Conservation (phyloP, 78 protist species). For the Cavenderia fasciculata region DNA sequence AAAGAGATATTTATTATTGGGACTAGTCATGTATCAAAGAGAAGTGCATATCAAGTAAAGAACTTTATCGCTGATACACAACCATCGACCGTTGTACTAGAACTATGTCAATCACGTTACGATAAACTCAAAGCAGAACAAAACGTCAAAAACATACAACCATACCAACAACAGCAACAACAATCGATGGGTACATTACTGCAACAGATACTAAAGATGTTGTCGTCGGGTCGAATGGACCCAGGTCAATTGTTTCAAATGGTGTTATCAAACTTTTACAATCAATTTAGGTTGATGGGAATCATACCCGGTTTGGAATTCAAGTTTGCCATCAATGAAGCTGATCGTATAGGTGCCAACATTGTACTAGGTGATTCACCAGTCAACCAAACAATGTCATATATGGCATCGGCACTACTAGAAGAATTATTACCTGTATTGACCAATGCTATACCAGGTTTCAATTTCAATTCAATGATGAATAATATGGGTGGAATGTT, state of each 20-base stretch:
- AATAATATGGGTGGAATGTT: constrained; percentile 5
- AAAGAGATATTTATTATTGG: constrained; percentile 72
- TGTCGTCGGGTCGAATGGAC: background rate
- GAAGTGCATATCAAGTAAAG: constrained; percentile 30
- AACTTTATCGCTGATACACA: constrained; percentile 36
- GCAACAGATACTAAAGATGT: background rate
- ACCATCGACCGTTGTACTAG: constrained; percentile 47
- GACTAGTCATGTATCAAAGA: constrained; percentile 23
- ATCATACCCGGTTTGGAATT: constrained; percentile 66
- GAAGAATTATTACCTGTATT: constrained; percentile 1
- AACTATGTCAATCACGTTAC: constrained; percentile 34
- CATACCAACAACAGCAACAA: background rate
- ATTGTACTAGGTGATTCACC: constrained; percentile 49
- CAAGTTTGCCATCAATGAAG: constrained; percentile 51
- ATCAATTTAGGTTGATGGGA: constrained; percentile 39
- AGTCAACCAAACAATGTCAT: background rate
- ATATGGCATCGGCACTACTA: background rate
- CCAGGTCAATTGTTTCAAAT: background rate
- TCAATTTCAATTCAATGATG: background rate
- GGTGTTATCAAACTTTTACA: constrained; percentile 6
- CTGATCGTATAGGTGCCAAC: constrained; percentile 16
- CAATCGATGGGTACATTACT: background rate
- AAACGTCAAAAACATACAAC: background rate
- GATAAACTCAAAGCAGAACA: constrained; percentile 20
- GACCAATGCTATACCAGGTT: too few relatives aligned